These are phyloP conservation scores for Fagus crenata DNA, from an alignment of 306 rosid species.

Conservation along the genomic window DNA sequence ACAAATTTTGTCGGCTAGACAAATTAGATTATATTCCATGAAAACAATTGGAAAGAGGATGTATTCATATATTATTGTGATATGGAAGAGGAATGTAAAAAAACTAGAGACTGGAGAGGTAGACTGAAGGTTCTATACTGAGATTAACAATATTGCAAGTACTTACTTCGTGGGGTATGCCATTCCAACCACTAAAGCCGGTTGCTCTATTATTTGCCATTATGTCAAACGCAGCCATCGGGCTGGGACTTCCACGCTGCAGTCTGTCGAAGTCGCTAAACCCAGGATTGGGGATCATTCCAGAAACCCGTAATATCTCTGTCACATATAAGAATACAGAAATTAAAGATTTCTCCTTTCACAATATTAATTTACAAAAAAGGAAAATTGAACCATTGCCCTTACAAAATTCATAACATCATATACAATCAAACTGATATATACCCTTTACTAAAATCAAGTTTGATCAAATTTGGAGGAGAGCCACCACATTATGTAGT, in stretches of 20 bases:
- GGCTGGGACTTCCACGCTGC: constrained; percentile 37
- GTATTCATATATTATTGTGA: neutral
- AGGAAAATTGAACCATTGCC: neutral
- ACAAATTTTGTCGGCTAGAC: neutral
- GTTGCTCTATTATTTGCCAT: constrained; percentile 22
- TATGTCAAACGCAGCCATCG: constrained; percentile 40
- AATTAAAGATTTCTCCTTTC: constrained; percentile 19
- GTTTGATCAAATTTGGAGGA: no score
- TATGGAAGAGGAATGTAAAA: constrained; percentile 10
- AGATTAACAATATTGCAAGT: neutral
- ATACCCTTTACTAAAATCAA: no score
- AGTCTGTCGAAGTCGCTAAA: constrained; percentile 44
- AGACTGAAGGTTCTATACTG: neutral
- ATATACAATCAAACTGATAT: neutral
- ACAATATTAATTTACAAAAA: neutral
- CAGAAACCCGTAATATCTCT: constrained; percentile 53
- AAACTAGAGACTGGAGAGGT: neutral
- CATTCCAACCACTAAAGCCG: constrained; percentile 44
- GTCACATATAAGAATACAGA: constrained; percentile 13
- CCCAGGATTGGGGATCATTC: constrained; percentile 45
- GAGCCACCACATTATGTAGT: no score
- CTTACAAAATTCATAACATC: neutral
- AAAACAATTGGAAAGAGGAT: neutral
- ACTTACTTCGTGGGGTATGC: constrained; percentile 49
- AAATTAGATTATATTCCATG: neutral